Evolutionary conservation across 306 rosid species (phyloP).

Genomic region (Cercis canadensis): DNA sequence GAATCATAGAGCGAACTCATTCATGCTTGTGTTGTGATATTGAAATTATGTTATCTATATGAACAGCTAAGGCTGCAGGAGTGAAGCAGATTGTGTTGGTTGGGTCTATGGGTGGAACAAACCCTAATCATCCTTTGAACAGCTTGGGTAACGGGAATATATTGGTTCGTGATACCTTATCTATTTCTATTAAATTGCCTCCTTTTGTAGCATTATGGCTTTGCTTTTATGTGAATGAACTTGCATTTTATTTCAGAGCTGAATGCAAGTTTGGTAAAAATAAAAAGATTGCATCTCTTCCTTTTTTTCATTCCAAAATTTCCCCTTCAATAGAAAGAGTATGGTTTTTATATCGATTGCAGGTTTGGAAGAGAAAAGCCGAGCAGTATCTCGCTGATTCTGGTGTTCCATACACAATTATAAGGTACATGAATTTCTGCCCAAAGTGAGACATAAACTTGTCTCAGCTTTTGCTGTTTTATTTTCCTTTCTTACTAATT

Average conservation of each 20-base stretch:
- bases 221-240: neutral
- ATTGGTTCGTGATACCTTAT: slow-evolving; percentile 66
- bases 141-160: slow-evolving; percentile 89
- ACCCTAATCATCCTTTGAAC: slow-evolving; percentile 78
- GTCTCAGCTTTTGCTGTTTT: neutral
- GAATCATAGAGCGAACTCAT: neutral
- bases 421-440: slow-evolving; percentile 60
- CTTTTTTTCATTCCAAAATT: neutral
- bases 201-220: neutral
- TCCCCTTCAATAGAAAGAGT: slow-evolving; percentile 7
- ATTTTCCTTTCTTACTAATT: neutral
- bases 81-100: slow-evolving; percentile 94
- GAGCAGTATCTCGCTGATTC: slow-evolving; percentile 95
- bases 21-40: slow-evolving; percentile 10
- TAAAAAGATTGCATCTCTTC: neutral
- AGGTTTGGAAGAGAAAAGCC: slow-evolving; percentile 99
- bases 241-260: slow-evolving; percentile 4
- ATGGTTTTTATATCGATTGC: slow-evolving; percentile 18
- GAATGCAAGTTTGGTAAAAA: slow-evolving; percentile 27
- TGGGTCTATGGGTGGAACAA: slow-evolving; percentile 97
- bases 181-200: slow-evolving; percentile 1
- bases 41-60: slow-evolving; percentile 29
- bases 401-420: slow-evolving; percentile 87
- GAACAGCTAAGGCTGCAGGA: slow-evolving; percentile 90
- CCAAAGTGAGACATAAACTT: neutral